Evolutionary conservation across 805 yeast genomes (phyloP), one percentile per base, ranked within the genome.

Genomic region (Suhomyces sp.): DNA sequence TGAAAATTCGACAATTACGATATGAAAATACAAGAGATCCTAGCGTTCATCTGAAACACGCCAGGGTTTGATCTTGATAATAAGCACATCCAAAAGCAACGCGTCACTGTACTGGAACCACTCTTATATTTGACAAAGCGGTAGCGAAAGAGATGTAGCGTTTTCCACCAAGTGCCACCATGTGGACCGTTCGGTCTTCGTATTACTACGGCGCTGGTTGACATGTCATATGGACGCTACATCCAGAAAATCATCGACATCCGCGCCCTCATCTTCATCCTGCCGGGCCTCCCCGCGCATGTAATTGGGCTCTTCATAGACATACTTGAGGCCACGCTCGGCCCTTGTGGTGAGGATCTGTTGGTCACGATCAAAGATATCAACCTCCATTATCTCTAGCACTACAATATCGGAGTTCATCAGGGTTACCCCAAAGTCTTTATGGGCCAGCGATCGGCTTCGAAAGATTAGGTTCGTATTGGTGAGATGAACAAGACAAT

Each of bases 281-380:
- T 6, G 8, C 27, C n/a, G 29, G 13, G n/a, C 25, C 19, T 15
- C 21, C 21, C 13, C 24, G 20, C 44, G 25, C 44, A 19, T 15
- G 27, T 37, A 43, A 5, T 12, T 17, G 13, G 12, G n/a, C 19
- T 60, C 65, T 43, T 57, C 60, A 52, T 71, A 69, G 0, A 71
- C 52, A 35, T 64, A 63, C 24, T 39, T 49, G 13, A 70, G 57
- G 6, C 41, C 40, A 1, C 58, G 62, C 24, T 70, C 71, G 22
- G 58, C 33, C 3, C 24, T 20, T 43, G 48, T 47, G 21, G 58
- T 56, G 31, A 69, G 61, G 10, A 35, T 37, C 12, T 46, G 46
- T 22, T 65, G 72, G 50, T 73, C 75, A 45, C 73, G 57, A 47
- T 63, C 67, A 43, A 69, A 71, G 17, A 72, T 54, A 1, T 62